phyloP scores from a whole-genome alignment of 2,329 filamentous ascomycete genomes.

The Pezicula carpinea region DNA sequence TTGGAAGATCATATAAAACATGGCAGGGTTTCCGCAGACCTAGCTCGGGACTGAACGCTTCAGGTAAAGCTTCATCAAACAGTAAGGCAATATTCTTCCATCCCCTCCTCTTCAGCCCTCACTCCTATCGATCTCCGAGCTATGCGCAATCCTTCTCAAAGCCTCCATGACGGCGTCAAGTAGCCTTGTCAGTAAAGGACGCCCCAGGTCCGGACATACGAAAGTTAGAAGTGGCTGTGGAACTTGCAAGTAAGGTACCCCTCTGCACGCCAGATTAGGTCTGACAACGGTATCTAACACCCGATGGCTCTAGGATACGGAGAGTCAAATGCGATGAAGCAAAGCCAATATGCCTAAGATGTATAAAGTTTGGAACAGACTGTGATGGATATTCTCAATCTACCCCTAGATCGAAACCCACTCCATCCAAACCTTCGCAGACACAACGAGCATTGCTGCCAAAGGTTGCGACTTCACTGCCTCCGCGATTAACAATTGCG shows the following conservation, averaged over 20 bases:
- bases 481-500: too few species aligned
- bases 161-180: too few species aligned
- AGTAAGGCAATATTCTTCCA: too few species aligned
- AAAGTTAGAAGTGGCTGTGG: neutral
- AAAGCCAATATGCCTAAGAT: conserved; percentile 54
- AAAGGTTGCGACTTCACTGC: neutral
- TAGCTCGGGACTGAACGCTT: too few species aligned
- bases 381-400: conserved; percentile 48
- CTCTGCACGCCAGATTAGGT: neutral
- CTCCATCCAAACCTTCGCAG: neutral
- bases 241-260: neutral
- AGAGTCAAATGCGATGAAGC: conserved; percentile 61
- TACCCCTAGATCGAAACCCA: neutral
- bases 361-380: conserved; percentile 48
- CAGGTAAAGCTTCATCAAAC: too few species aligned
- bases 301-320: conserved; percentile 24
- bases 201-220: neutral
- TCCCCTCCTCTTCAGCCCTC: too few species aligned
- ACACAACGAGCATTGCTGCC: neutral
- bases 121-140: too few species aligned
- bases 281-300: neutral
- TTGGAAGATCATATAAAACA: too few species aligned
- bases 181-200: neutral
- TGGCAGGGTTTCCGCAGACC: too few species aligned
- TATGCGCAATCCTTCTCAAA: too few species aligned